These are phyloP conservation scores for Isatis tinctoria DNA, from an alignment of 345 rosid genomes.

Conservation along the genomic window DNA sequence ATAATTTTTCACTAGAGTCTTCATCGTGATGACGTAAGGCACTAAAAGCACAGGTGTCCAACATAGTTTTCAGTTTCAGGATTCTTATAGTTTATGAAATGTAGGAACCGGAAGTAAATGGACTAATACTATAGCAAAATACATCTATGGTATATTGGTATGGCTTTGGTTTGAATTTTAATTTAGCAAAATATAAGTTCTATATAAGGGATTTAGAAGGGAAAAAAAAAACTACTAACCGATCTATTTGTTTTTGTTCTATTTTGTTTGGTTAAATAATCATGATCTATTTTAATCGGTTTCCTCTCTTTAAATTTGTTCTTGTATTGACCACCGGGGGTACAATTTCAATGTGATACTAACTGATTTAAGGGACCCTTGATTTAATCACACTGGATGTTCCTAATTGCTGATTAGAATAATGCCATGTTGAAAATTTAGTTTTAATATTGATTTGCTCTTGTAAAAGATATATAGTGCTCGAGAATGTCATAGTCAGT, in stretches of 20 bases:
- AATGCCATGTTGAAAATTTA: not conserved
- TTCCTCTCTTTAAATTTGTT: not conserved
- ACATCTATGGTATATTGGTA: too few relatives aligned
- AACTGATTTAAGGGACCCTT: not conserved
- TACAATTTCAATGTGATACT: not conserved
- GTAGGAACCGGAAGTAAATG: not conserved
- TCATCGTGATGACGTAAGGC: not conserved
- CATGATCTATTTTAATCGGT: not conserved
- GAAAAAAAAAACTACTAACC: not conserved
- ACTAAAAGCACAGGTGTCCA: too few relatives aligned
- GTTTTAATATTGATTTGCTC: not conserved
- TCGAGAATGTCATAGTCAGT: slow-evolving; percentile 29
- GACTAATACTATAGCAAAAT: too few relatives aligned
- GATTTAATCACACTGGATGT: not conserved
- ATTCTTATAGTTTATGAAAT: not conserved
- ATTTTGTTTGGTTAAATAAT: not conserved
- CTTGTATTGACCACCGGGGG: too few relatives aligned
- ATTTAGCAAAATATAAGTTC: not conserved
- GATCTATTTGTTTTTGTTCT: too few relatives aligned
- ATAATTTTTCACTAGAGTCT: not conserved
- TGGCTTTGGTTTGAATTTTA: not conserved
- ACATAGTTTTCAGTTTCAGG: not conserved
- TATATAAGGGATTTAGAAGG: not conserved
- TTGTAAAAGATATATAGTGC: slow-evolving; percentile 11
- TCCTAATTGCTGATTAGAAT: not conserved